Base-by-base conservation (phyloP, 441 rosid genomes). In the Corymbia citriodora region DNA sequence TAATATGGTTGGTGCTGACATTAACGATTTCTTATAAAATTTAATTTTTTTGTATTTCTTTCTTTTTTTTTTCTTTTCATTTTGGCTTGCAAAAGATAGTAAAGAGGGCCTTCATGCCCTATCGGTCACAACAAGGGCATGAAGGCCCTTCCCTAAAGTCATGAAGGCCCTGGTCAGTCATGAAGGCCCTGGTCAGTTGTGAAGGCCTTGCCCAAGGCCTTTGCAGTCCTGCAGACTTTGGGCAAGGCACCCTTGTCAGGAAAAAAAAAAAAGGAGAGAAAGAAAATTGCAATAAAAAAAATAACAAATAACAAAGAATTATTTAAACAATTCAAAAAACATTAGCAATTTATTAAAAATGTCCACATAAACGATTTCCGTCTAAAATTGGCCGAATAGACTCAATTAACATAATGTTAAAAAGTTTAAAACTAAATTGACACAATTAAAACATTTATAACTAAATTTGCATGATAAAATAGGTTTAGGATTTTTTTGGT, bases 101-200 rank as follows among this genome's bases (percentile, higher is more conserved):
- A 59, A 25, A 5, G 25, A 59, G n/a, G 29, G 65, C n/a, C 65
- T 25, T 59, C 1, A 0, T 10, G 14, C 14, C 1, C 65, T 14
- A 59, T 10, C n/a, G 0, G 11, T 13, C 1, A 0, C 7, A 0
- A 7, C 14, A 23, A 59, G n/a, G 65, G 29, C 1, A 0, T 7
- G 6, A 59, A 59, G 65, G n/a, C 14, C 45, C 45, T 25, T 59
- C 13, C 65, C 3, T 3, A 10, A 59, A 59, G n/a, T n/a, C n/a
- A n/a, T n/a, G n/a, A n/a, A n/a, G 3, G 14, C 65, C 65, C 6
- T 59, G 13, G 10, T 29, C 14, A 25, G 0, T 14, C 65, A 4
- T 59, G n/a, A 59, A 59, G 14, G 14, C 63, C 63, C 14, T 59
- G 13, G 10, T 29, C 13, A 23, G 0, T 13, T 29, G 10, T 59